Evolutionary conservation across 2,329 filamentous ascomycete genomes (phyloP).

Genomic region (Cladosporium halotolerans): DNA sequence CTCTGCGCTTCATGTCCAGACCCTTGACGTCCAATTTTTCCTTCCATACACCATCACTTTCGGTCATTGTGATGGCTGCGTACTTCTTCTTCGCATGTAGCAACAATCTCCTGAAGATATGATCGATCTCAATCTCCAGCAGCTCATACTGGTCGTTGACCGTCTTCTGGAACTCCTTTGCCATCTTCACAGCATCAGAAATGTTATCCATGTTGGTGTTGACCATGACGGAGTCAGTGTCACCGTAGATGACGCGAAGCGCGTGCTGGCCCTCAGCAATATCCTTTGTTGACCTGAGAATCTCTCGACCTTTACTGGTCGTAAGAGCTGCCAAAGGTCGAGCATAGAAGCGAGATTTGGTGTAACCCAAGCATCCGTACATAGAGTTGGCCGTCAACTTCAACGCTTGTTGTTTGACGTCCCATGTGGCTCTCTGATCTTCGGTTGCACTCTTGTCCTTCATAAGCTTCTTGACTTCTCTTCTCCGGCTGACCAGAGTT

Average conservation of each 20-base stretch:
- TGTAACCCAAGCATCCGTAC: constrained; percentile 98
- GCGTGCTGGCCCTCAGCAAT: constrained; percentile 78
- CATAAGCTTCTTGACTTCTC: constrained; percentile 94
- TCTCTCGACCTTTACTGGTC: constrained; percentile 95
- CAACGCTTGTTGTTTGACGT: constrained; percentile 93
- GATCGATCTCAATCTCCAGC: constrained; percentile 96
- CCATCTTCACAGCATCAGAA: constrained; percentile 81
- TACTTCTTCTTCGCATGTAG: constrained; percentile 99
- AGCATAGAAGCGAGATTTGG: constrained; percentile 94
- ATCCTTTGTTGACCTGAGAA: constrained; percentile 91
- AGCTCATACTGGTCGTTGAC: constrained; percentile 92
- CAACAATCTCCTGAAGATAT: constrained; percentile 86
- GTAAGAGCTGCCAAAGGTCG: constrained; percentile 91
- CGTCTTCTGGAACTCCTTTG: constrained; percentile 86
- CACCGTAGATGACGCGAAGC: constrained; percentile 94
- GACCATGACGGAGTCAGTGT: constrained; percentile 99
- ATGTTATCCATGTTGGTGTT: constrained; percentile 96
- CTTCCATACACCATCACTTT: constrained; percentile 75
- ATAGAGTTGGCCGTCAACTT: constrained; percentile 99
- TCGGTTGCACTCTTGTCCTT: constrained; percentile 81
- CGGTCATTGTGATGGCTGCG: constrained; percentile 87
- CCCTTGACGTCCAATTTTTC: constrained; percentile 98
- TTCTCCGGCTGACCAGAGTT: constrained; percentile 79
- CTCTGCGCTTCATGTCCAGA: constrained; percentile 93
- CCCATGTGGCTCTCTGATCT: constrained; percentile 88